phyloP scores from a whole-genome alignment of 345 rosid genomes.

The Sonneratia caseolaris region DNA sequence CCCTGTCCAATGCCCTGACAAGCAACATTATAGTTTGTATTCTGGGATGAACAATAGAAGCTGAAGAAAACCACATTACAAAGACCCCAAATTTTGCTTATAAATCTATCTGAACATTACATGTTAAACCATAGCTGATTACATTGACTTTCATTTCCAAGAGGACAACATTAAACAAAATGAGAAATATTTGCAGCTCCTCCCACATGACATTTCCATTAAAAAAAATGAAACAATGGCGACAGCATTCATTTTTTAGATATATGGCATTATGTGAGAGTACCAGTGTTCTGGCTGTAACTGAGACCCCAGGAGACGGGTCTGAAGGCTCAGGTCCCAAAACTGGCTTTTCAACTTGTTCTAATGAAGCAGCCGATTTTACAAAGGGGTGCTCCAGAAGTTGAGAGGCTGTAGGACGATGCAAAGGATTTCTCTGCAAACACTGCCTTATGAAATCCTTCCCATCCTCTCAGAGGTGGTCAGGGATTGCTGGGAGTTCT shows the following conservation, averaged over 20 bases:
- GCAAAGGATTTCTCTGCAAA: conserved; percentile 48
- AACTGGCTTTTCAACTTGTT: conserved; percentile 50
- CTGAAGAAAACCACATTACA: background rate
- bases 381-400: conserved; percentile 60
- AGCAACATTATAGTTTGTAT: background rate
- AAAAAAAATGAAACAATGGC: background rate
- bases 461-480: conserved; percentile 51
- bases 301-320: conserved; percentile 16
- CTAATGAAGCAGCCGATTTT: conserved; percentile 40
- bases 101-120: background rate
- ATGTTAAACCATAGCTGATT: background rate
- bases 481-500: conserved; percentile 68
- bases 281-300: conserved; percentile 38
- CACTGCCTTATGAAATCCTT: conserved; percentile 54
- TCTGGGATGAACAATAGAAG: background rate
- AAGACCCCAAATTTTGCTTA: too few species aligned
- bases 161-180: background rate
- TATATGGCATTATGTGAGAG: background rate
- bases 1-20: conserved; percentile 37
- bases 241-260: background rate
- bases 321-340: conserved; percentile 28
- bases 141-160: background rate
- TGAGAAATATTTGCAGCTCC: background rate
- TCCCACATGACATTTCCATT: background rate
- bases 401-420: conserved; percentile 47